Base-by-base conservation (phyloP, 1,284 basidiomycete species). In the Phellopilus nigrolimitatus region DNA sequence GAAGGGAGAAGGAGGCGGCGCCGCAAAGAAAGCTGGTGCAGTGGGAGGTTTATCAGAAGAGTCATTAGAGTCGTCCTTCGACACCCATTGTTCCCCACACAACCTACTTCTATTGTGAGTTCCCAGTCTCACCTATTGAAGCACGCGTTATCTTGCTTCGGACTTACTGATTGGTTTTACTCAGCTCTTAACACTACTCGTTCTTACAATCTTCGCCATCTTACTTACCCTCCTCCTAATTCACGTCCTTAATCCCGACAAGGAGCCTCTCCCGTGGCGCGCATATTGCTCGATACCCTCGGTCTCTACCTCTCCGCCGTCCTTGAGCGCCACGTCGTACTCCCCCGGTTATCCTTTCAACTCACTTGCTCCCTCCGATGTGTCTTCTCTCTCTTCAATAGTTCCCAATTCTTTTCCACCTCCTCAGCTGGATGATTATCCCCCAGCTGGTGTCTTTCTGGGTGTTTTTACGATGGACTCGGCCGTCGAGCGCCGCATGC, bases 201-300 rank as follows among this genome's bases (percentile, higher is more conserved):
- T 88, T 49, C 75, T 89, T 60, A 79, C 82, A 50, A 72, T 86
- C 51, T 82, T 94, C 61, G 81, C 82, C 53, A 79, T 91, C 56
- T 83, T 82, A 58, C 75, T 89, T 58, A 87, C 90, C 52, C 79
- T 91, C 53, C 74, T 90, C 49, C 78, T 97, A 66, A 94, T 93
- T 64, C 88, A 95, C 67, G 80, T 95, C 57, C 80, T 97, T 63
- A 95, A 97, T 65, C 92, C 94, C 40, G 95, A 99, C 76, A 97
- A 97, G 67, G 87, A 89, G 51, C 87, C 92, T 12, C 70, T 95
- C 25, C 94, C 95, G 38, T 99, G 94, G 93, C 82, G 93, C 58
- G 82, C 85, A 22, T 95, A 95, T 66, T 98, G 95, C 68, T 79
- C 87, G 47, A 71, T 82, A 56, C 76, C 82, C 36, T 73, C 76